Evolutionary conservation across 768 basidiomycete species (phyloP).

Genomic region (Gloeopeniophorella convolvens): DNA sequence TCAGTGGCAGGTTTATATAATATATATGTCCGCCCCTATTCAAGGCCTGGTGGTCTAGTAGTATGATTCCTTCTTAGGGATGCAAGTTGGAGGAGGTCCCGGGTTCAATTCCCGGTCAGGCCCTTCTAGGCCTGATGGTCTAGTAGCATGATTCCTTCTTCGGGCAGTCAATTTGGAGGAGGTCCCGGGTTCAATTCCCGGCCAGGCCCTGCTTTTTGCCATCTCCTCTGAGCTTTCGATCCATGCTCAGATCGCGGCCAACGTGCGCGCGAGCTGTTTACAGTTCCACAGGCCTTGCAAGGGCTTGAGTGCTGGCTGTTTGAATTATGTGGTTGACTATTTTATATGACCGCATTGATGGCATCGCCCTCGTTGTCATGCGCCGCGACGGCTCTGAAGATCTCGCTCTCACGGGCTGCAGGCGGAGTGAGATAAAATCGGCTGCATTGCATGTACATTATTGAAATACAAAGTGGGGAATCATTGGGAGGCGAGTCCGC

Average conservation of each 20-base stretch:
- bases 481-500: not conserved
- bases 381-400: no score
- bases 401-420: no score
- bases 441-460: no score
- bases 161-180: constrained; percentile 46
- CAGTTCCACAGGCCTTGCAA: no score
- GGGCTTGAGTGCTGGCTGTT: no score
- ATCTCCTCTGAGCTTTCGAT: not conserved
- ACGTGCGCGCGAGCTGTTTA: no score
- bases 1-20: not conserved
- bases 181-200: constrained; percentile 88
- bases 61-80: constrained; percentile 21
- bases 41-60: constrained; percentile 20
- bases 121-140: constrained; percentile 31
- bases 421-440: no score
- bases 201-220: constrained; percentile 46
- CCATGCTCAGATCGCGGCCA: no score
- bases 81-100: constrained; percentile 65
- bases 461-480: not conserved
- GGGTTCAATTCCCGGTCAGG: constrained; percentile 85
- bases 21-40: not conserved
- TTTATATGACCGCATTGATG: no score
- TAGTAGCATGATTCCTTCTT: constrained; percentile 21
- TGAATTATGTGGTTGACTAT: no score
- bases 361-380: no score